A percentile compares a stretch with the other conserved stretches of the same genome.
Evolutionary conservation across 1,284 basidiomycete species (phyloP).

Genomic region (Trichosporon ovoides): DNA sequence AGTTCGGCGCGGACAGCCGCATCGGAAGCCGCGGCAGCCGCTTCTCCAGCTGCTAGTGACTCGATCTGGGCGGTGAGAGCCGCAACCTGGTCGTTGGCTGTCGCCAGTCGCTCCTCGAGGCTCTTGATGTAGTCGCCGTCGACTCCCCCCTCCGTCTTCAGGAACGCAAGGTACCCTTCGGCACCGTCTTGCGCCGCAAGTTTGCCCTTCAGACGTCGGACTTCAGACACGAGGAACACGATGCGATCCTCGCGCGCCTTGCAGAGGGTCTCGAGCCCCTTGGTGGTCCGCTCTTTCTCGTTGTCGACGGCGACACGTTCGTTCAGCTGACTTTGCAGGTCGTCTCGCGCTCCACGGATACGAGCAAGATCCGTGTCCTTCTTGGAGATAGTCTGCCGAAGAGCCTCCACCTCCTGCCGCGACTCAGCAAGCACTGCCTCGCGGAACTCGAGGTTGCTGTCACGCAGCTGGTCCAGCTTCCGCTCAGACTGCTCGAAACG

Average conservation of each 20-base stretch:
- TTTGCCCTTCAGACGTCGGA: constrained; percentile 66
- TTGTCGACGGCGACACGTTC: constrained; percentile 67
- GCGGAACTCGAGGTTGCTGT: constrained; percentile 38
- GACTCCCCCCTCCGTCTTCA: constrained; percentile 59
- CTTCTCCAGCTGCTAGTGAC: constrained; percentile 20
- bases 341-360: constrained; percentile 75
- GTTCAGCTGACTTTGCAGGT: constrained; percentile 62
- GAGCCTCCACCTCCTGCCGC: constrained; percentile 33
- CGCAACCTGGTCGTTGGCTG: constrained; percentile 26
- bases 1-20: constrained; percentile 27
- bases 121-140: constrained; percentile 61
- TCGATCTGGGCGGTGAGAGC: constrained; percentile 25
- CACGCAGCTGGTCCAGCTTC: constrained; percentile 36
- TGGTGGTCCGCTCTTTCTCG: constrained; percentile 58
- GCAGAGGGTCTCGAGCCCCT: constrained; percentile 67
- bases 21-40: constrained; percentile 18
- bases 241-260: constrained; percentile 75
- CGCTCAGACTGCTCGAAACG: constrained; percentile 32
- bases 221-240: constrained; percentile 64
- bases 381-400: constrained; percentile 49
- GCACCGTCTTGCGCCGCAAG: constrained; percentile 70
- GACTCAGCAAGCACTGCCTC: constrained; percentile 37
- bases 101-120: constrained; percentile 58
- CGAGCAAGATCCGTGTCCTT: constrained; percentile 70
- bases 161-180: constrained; percentile 65